These are phyloP conservation scores for Russula vinacea DNA, from an alignment of 768 basidiomycete genomes.

Conservation along the genomic window DNA sequence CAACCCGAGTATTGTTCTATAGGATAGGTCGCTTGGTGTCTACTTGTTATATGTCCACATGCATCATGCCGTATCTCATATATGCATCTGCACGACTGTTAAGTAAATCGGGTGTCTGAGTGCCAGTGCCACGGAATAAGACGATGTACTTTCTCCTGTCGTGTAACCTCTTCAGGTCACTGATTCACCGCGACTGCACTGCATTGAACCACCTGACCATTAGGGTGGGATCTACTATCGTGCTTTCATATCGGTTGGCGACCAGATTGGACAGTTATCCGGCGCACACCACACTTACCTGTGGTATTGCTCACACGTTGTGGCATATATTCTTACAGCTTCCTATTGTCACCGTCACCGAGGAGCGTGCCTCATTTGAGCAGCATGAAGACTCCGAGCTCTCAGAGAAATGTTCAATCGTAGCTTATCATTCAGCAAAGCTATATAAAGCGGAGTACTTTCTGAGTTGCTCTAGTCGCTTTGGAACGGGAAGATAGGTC, in stretches of 20 bases:
- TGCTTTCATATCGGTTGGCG: neutral
- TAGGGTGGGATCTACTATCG: neutral
- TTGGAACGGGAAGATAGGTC: conserved; percentile 19
- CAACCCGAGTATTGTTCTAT: conserved; percentile 23
- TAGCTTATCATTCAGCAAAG: neutral
- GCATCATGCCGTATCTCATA: conserved; percentile 30
- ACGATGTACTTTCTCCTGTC: conserved; percentile 6
- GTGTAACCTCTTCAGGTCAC: neutral
- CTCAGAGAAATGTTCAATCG: neutral
- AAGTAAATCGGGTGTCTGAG: conserved; percentile 17
- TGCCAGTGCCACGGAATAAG: conserved; percentile 3
- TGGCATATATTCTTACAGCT: neutral
- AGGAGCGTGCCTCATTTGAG: neutral
- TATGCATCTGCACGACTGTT: conserved; percentile 22
- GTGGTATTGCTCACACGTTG: neutral
- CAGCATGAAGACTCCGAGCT: neutral
- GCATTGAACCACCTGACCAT: neutral
- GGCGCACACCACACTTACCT: neutral
- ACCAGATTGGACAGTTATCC: neutral
- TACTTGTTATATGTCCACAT: conserved; percentile 37
- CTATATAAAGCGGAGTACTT: neutral
- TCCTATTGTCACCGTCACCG: neutral
- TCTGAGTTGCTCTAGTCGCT: conserved; percentile 17
- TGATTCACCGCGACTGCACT: neutral
- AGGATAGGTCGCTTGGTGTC: conserved; percentile 33